A percentile compares a stretch with the other conserved stretches of the same genome.
Evolutionary conservation across 2,329 filamentous ascomycete genomes (phyloP).

Genomic region (Laburnicola sp.): DNA sequence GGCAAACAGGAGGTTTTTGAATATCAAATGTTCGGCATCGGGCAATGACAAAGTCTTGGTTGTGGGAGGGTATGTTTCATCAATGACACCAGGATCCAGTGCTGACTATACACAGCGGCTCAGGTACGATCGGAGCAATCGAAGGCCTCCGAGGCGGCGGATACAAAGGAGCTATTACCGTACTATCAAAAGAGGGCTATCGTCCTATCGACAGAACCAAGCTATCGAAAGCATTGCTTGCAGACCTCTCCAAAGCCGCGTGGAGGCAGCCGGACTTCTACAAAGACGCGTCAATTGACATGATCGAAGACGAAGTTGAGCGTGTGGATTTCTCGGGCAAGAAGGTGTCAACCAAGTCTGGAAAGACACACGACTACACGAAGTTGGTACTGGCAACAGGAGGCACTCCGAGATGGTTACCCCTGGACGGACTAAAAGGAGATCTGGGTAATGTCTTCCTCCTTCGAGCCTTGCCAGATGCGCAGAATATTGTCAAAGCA

Average conservation of each 20-base stretch:
- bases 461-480: slow-evolving; percentile 75
- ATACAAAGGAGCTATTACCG: slow-evolving; percentile 76
- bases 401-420: slow-evolving; percentile 73
- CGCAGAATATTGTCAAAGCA: slow-evolving; percentile 74
- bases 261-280: slow-evolving; percentile 80
- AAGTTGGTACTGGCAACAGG: slow-evolving; percentile 92
- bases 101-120: slow-evolving; percentile 60
- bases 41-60: slow-evolving; percentile 2
- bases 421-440: slow-evolving; percentile 79
- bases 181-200: slow-evolving; percentile 83
- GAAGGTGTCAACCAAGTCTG: slow-evolving; percentile 72
- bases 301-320: slow-evolving; percentile 64
- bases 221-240: slow-evolving; percentile 88
- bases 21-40: slow-evolving; percentile 66
- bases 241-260: slow-evolving; percentile 76
- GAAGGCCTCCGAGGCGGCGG: slow-evolving; percentile 82
- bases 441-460: slow-evolving; percentile 85
- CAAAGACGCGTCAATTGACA: slow-evolving; percentile 61
- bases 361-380: slow-evolving; percentile 73
- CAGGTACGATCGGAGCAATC: slow-evolving; percentile 77
- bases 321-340: slow-evolving; percentile 75
- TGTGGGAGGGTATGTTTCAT: slow-evolving; percentile 26
- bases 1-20: slow-evolving; percentile 70
- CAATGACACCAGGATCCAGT: neutral
- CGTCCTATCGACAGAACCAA: slow-evolving; percentile 92